A percentile compares a stretch with the other conserved stretches of the same genome.
Evolutionary conservation across 2,329 filamentous ascomycete genomes (phyloP).

Genomic region (Teratosphaeria gauchensis): DNA sequence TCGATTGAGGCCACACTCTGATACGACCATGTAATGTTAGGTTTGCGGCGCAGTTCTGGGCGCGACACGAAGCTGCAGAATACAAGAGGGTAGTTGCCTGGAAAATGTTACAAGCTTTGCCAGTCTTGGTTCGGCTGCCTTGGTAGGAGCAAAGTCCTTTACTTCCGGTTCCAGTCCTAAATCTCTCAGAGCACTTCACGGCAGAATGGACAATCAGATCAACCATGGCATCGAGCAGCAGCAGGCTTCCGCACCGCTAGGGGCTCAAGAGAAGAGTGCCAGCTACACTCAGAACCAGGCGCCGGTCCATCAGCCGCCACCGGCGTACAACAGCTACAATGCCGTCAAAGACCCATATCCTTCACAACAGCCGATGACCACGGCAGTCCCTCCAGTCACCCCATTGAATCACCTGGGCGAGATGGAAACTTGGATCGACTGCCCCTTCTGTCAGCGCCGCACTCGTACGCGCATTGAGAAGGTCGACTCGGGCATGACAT

Average conservation of each 20-base stretch:
- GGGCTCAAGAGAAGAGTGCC: not conserved
- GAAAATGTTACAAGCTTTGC: not conserved
- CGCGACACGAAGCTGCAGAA: not conserved
- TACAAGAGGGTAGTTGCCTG: not conserved
- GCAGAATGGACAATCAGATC: not conserved
- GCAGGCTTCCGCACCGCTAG: not conserved
- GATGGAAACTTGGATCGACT: constrained; percentile 1
- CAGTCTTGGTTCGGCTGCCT: not conserved
- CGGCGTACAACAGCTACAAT: not conserved
- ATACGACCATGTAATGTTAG: not conserved
- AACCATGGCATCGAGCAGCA: not conserved
- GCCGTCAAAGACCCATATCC: not conserved
- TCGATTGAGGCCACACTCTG: not conserved
- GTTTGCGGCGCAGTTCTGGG: not conserved
- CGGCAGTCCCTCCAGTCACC: not conserved
- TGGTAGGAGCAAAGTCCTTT: not conserved
- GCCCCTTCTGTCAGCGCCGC: constrained; percentile 6
- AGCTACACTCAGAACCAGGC: not conserved
- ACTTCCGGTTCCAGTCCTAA: not conserved
- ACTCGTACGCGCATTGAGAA: constrained; percentile 2
- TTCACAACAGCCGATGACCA: constrained; percentile 1
- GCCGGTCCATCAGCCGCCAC: not conserved
- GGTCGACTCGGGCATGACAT: constrained; percentile 3
- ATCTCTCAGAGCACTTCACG: not conserved
- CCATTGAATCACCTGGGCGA: constrained; percentile 2